Evolutionary conservation across 2,329 filamentous ascomycete genomes (phyloP).

Genomic region (Neopestalotiopsis sp.): DNA sequence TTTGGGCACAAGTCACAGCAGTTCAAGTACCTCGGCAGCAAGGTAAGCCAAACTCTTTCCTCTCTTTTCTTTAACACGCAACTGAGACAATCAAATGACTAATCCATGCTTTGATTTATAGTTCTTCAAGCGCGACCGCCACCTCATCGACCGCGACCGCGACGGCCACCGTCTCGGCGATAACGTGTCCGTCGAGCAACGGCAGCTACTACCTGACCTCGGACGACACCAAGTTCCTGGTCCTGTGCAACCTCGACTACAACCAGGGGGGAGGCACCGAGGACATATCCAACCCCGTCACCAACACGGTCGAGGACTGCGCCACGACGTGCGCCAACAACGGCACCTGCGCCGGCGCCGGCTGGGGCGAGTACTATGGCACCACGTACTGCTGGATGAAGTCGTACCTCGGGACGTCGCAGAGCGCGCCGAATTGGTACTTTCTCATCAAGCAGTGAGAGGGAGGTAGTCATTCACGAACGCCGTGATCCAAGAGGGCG

Average conservation of each 20-base stretch:
- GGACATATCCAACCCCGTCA: slow-evolving; percentile 34
- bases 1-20: slow-evolving; percentile 19
- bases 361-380: slow-evolving; percentile 40
- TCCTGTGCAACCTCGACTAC: slow-evolving; percentile 44
- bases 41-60: slow-evolving; percentile 9
- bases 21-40: not conserved
- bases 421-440: slow-evolving; percentile 35
- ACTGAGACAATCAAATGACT: not conserved
- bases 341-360: slow-evolving; percentile 38
- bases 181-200: slow-evolving; percentile 40
- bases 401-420: slow-evolving; percentile 34
- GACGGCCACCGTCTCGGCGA: slow-evolving; percentile 21
- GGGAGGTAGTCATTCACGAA: not conserved
- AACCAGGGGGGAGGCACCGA: slow-evolving; percentile 33
- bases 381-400: slow-evolving; percentile 42
- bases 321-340: slow-evolving; percentile 36
- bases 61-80: not conserved
- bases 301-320: slow-evolving; percentile 38
- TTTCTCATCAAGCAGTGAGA: slow-evolving; percentile 35
- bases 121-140: slow-evolving; percentile 12
- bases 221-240: slow-evolving; percentile 31
- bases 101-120: not conserved
- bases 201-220: slow-evolving; percentile 36
- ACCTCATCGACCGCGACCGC: slow-evolving; percentile 7
- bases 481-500: not conserved